A percentile compares a stretch with the other conserved stretches of the same genome.
These are phyloP conservation scores for Xylariaceae sp. DNA, from an alignment of 2,329 filamentous ascomycete species.

Conservation along the genomic window DNA sequence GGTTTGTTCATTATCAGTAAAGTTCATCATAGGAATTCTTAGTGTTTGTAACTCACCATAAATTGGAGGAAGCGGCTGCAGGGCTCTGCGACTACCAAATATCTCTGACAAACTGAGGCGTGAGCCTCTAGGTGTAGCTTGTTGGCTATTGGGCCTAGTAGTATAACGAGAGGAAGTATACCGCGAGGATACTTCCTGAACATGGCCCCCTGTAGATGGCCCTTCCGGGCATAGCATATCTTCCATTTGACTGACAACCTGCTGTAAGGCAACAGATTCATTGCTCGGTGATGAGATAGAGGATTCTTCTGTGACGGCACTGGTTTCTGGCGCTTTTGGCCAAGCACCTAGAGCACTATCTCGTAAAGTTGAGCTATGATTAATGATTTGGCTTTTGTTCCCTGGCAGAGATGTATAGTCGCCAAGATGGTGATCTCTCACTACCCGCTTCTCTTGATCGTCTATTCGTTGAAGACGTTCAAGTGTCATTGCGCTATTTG, in stretches of 20 bases:
- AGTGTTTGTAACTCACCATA: conserved; percentile 28
- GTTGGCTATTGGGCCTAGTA: conserved; percentile 32
- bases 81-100: conserved; percentile 18
- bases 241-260: conserved; percentile 9
- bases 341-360: not conserved
- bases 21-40: not conserved
- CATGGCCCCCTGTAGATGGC: conserved; percentile 7
- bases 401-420: not conserved
- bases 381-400: not conserved
- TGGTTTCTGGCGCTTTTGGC: not conserved
- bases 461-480: conserved; percentile 11
- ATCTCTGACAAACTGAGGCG: conserved; percentile 27
- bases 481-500: conserved; percentile 27
- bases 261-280: conserved; percentile 18
- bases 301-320: not conserved
- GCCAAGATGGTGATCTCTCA: not conserved
- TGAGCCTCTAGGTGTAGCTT: conserved; percentile 29
- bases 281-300: conserved; percentile 4
- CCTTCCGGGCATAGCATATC: conserved; percentile 2
- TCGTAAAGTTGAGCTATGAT: conserved; percentile 5
- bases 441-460: not conserved
- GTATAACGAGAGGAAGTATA: conserved; percentile 39
- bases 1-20: not conserved
- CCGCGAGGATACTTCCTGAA: conserved; percentile 29
- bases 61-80: conserved; percentile 20